Conservation (phyloP, 192 early-diverging fungal genomes). For the Irineochytrium annulatum region DNA sequence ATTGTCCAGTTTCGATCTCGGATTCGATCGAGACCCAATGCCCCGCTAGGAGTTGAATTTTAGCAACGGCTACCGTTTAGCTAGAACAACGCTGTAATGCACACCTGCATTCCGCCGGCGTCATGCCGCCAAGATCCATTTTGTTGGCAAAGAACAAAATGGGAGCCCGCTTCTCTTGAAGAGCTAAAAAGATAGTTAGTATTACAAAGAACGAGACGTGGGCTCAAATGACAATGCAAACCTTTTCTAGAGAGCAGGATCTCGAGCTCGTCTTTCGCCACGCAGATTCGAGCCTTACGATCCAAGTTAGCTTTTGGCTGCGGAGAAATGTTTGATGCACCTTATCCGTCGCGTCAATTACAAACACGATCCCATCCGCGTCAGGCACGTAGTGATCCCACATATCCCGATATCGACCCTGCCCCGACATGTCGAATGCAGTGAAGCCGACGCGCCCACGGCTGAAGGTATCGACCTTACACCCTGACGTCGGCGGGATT, state of each 20-base stretch:
- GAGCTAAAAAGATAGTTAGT: conserved; percentile 9
- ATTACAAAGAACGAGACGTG: neutral
- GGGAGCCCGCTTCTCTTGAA: conserved; percentile 24
- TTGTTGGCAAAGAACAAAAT: conserved; percentile 43
- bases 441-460: conserved; percentile 30
- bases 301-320: too few relatives aligned
- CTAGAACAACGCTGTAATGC: too few relatives aligned
- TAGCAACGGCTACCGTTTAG: too few relatives aligned
- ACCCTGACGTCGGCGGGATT: conserved; percentile 39
- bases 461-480: conserved; percentile 26
- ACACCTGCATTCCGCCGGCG: conserved; percentile 33
- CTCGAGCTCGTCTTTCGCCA: conserved; percentile 38
- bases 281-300: conserved; percentile 33
- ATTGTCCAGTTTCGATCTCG: conserved; percentile 43
- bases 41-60: too few relatives aligned
- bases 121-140: conserved; percentile 34
- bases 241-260: conserved; percentile 24
- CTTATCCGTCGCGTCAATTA: conserved; percentile 34
- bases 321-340: too few relatives aligned
- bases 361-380: conserved; percentile 41
- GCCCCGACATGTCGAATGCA: conserved; percentile 42
- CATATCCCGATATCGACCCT: conserved; percentile 41
- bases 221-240: too few relatives aligned
- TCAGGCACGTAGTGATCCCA: conserved; percentile 41
- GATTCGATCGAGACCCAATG: conserved; percentile 35